These are phyloP conservation scores for Polytrichum commune DNA, from an alignment of 225 moss, liverwort and hornwort genomes.

Conservation along the genomic window DNA sequence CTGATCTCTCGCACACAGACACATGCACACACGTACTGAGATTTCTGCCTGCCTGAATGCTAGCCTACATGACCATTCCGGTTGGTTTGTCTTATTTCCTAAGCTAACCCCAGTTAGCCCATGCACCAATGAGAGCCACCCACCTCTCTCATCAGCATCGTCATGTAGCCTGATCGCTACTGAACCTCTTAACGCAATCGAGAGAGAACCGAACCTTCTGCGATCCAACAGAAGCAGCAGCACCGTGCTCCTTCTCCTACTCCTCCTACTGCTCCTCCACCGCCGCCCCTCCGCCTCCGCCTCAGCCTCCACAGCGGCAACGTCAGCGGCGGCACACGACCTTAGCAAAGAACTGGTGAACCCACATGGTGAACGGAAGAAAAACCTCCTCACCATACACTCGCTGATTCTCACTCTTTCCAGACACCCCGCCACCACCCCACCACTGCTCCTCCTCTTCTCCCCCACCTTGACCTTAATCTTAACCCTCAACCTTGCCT, in stretches of 20 bases:
- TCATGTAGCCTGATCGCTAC: slow-evolving; percentile 26
- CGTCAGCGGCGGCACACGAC: slow-evolving; percentile 12
- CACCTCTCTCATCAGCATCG: slow-evolving; percentile 42
- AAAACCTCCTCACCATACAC: background rate
- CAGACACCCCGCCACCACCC: too few relatives aligned
- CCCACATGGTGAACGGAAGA: slow-evolving; percentile 30
- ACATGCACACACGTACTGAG: background rate
- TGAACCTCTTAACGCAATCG: background rate
- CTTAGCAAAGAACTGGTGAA: slow-evolving; percentile 28
- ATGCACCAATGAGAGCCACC: slow-evolving; percentile 7
- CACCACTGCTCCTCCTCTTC: too few relatives aligned
- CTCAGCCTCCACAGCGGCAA: background rate
- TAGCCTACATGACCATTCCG: too few relatives aligned
- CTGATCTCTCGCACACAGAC: background rate
- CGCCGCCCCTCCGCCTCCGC: background rate
- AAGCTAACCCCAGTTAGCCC: background rate
- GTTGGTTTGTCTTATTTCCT: too few relatives aligned
- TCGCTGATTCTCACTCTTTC: background rate
- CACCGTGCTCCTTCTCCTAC: background rate
- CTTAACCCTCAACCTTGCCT: too few relatives aligned
- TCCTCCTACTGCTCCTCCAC: slow-evolving; percentile 9
- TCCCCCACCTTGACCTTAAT: too few relatives aligned
- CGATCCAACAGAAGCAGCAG: background rate
- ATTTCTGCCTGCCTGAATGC: too few relatives aligned
- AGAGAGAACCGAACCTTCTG: slow-evolving; percentile 12